phyloP scores from a whole-genome alignment of 2,329 filamentous ascomycete species.

The Pseudogymnoascus pannorum region DNA sequence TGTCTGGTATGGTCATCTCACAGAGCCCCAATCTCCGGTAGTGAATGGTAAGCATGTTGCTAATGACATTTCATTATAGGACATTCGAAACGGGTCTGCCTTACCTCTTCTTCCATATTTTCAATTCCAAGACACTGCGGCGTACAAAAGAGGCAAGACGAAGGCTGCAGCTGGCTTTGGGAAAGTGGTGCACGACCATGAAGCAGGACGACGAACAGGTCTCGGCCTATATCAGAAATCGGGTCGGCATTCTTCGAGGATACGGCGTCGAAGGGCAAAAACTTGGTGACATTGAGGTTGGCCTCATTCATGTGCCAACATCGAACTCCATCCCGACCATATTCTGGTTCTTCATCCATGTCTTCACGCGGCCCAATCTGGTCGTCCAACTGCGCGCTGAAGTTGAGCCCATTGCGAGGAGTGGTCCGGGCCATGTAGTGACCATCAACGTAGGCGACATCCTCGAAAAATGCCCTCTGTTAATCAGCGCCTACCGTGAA shows the following conservation, averaged over 20 bases:
- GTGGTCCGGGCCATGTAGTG: neutral
- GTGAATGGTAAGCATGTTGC: too few species aligned
- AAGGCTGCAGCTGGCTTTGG: neutral
- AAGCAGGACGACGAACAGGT: neutral
- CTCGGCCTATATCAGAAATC: slow-evolving; percentile 13
- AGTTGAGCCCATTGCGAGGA: slow-evolving; percentile 14
- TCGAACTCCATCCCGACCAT: slow-evolving; percentile 32
- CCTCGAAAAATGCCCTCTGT: slow-evolving; percentile 34
- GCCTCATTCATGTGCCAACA: slow-evolving; percentile 25
- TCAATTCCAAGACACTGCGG: slow-evolving; percentile 9
- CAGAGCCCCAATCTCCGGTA: too few species aligned
- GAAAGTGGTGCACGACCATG: neutral
- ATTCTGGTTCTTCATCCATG: slow-evolving; percentile 32
- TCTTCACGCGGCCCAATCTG: slow-evolving; percentile 26
- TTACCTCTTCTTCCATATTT: slow-evolving; percentile 27
- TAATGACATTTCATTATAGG: slow-evolving; percentile 16
- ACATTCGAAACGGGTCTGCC: slow-evolving; percentile 26
- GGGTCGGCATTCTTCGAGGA: slow-evolving; percentile 25
- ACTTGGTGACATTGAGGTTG: slow-evolving; percentile 27
- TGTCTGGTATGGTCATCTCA: slow-evolving; percentile 29
- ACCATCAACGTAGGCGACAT: slow-evolving; percentile 33
- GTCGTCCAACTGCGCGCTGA: slow-evolving; percentile 27
- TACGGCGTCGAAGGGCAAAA: slow-evolving; percentile 25
- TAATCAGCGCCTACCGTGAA: slow-evolving; percentile 40
- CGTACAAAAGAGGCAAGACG: neutral